Evolutionary conservation across 176 grass and related monocot genomes (phyloP), one percentile per base, ranked within the genome.

Genomic region (Aegilops umbellulata): DNA sequence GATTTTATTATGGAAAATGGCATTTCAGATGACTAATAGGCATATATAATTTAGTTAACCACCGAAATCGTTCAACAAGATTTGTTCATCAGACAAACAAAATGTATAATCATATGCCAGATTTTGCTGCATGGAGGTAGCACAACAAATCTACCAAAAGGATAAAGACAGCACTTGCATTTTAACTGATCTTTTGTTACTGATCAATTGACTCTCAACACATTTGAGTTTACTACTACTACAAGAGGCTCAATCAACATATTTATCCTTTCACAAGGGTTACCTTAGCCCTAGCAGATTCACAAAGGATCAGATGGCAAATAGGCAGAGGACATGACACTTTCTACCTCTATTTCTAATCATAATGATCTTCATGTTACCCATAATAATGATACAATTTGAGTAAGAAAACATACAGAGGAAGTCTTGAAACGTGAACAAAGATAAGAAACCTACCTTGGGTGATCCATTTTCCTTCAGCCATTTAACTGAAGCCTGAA

Each of bases 401-500:
- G 36, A 68, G 51, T 63, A 83, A 27, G 81, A 41, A 4, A 73
- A 64, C 39, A 38, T 13, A 24, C 29, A 80, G 12, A 74, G 58
- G 17, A 69, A 87, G 25, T 60, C 16, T 27, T 24, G 6, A 62
- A 80, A 64, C 2, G 80, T 63, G 1, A 38, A 70, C 36, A 44
- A 26, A 70, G 69, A 67, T 19, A 70, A 25, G 19, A 29, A 29
- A 25, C 4, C 49, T 58, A 92, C 96, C 93, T 98, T 98, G 49
- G 93, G 39, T 55, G 93, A 98, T 65, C 96, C 93, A 91, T 90
- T 94, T 76, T 92, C 76, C 51, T 98, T 98, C 60, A 98, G 90
- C 96, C 96, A 98, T 57, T 98, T 94, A 86, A 98, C 92, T 68
- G 96, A 95, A 88, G 96, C 93, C 12, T 86, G 77, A 68, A 95